Evolutionary conservation across 202 grass and related monocot genomes (phyloP), one percentile per base, ranked within the genome.

Genomic region (Schoenoplectus triqueter): DNA sequence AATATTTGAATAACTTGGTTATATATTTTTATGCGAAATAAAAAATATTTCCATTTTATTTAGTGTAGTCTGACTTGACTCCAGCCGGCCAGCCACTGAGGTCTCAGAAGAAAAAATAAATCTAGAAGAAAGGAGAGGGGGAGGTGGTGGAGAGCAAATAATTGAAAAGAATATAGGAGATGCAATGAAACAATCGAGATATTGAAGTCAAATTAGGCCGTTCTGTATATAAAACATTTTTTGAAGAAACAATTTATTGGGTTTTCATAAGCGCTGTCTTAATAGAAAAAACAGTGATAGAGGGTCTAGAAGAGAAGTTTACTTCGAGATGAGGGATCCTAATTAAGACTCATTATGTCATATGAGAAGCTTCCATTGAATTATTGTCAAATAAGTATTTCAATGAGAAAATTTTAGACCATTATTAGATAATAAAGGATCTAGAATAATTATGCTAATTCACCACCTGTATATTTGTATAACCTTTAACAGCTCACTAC

Each of bases 331-430:
- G 74, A 78, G 21, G 21, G 18, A 44, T 78, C 7, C 7, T 14
- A 31, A 31, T 78, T 9, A 19, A 78, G 0, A 6, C 5, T 0
- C 0, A 8, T 40, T 61, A 18, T 78, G 6, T 78, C 19, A 78
- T 18, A 10, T 44, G 61, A 78, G 55, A 78, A 18, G 55, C 75
- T 45, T 78, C 74, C 75, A 17, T 61, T 44, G 75, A 45, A 61
- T 78, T 3, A 15, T 44, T 4, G 50, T 42, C 31, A 17, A 31
- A 57, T 1, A 39, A 55, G 10, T 54, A 31, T 22, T 78, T 31
- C 14, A 59, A 40, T 78, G 57, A 77, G 0, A 61, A 78, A n/a
- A 59, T 78, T 54, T 15, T 2, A 78, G 10, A 61, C 0, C 70
- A 41, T 60, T 0, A 7, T 78, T 78, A 4, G 14, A 75, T 75